Evolutionary conservation across 2,329 filamentous ascomycete genomes (phyloP).

Genomic region (Apiospora aurea): DNA sequence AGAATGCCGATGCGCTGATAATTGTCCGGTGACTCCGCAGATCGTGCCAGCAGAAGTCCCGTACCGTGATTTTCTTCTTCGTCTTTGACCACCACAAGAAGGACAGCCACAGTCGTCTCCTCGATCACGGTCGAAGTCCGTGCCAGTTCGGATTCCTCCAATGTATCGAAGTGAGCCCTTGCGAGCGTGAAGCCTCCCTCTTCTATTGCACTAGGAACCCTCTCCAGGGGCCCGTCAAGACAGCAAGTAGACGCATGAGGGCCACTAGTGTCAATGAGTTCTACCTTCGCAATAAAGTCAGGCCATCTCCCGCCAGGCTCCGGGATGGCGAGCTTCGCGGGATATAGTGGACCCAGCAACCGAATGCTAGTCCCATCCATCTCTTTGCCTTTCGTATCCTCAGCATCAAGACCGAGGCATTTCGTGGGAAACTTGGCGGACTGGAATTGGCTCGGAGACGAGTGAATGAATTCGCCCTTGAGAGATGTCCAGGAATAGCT

Average conservation of each 20-base stretch:
- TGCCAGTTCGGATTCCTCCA: background rate
- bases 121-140: background rate
- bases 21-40: background rate
- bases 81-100: background rate
- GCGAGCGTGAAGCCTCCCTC: background rate
- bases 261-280: background rate
- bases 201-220: background rate
- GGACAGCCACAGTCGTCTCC: background rate
- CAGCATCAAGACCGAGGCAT: background rate
- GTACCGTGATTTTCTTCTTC: background rate
- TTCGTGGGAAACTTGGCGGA: background rate
- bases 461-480: background rate
- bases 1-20: background rate
- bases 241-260: background rate
- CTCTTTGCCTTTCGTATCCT: background rate
- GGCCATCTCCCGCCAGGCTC: background rate
- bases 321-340: background rate
- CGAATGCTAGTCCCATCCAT: background rate
- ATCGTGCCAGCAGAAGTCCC: background rate
- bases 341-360: background rate
- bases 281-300: background rate
- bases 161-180: background rate
- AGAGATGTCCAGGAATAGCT: background rate
- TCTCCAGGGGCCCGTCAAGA: background rate
- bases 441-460: background rate